Conservation (phyloP, 116 monocot species). For the Thalassia testudinum region DNA sequence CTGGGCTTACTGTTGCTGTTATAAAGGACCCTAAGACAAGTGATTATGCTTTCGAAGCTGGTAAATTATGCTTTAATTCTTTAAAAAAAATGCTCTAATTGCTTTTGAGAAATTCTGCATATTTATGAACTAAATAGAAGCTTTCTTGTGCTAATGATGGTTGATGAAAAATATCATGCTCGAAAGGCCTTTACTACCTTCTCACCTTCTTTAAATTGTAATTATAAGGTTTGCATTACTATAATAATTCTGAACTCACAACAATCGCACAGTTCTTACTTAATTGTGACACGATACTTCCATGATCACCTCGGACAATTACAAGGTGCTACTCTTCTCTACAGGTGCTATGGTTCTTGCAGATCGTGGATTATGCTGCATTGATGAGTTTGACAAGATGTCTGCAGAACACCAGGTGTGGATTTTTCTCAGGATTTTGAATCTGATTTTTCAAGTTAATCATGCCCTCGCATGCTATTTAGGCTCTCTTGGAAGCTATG, state of each 20-base stretch:
- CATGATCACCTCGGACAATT: no score
- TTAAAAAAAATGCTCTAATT: not conserved
- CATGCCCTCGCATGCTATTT: not conserved
- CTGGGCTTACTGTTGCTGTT: slow-evolving; percentile 96
- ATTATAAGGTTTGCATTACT: no score
- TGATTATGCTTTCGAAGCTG: slow-evolving; percentile 98
- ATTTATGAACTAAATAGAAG: not conserved
- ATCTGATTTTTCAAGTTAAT: not conserved
- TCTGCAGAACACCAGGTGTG: slow-evolving; percentile 90
- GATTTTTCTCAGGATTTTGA: not conserved
- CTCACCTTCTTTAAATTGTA: no score
- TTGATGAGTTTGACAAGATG: slow-evolving; percentile 99
- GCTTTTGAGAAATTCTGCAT: not conserved
- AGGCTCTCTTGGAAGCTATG: slow-evolving; percentile 96
- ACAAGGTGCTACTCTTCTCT: not conserved
- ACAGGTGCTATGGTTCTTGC: slow-evolving; percentile 99
- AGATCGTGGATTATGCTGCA: slow-evolving; percentile 90
- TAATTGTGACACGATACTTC: no score
- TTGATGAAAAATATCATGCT: no score
- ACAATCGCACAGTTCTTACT: no score
- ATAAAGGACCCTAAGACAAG: slow-evolving; percentile 92
- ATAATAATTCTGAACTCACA: no score
- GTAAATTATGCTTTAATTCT: slow-evolving; percentile 17
- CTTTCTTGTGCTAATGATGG: no score
- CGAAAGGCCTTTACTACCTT: no score